phyloP scores from a whole-genome alignment of 208 protist genomes.

The Leishmania lainsoni region DNA sequence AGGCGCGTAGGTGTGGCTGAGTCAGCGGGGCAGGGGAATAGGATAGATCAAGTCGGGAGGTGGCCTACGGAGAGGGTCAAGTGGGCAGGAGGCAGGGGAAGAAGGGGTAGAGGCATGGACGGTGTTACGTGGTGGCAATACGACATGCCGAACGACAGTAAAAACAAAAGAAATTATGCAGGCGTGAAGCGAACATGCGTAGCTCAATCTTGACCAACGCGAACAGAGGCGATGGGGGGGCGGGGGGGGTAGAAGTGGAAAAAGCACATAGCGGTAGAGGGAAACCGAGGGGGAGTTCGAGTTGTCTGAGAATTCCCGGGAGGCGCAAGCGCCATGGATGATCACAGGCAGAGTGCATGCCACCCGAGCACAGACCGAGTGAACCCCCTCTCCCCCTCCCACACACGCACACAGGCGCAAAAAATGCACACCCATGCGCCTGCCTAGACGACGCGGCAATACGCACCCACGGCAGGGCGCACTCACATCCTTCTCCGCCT shows the following conservation, averaged over 20 bases:
- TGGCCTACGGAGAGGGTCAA: background rate
- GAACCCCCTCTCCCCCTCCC: background rate
- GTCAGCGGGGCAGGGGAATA: background rate
- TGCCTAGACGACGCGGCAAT: background rate
- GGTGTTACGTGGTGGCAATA: background rate
- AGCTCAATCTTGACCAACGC: background rate
- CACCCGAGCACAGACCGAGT: background rate
- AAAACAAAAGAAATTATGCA: background rate
- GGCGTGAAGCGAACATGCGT: background rate
- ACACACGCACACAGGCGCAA: background rate
- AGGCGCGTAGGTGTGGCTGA: background rate
- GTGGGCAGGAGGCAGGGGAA: background rate
- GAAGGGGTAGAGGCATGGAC: background rate
- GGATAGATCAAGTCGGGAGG: background rate
- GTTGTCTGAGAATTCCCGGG: background rate
- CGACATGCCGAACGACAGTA: background rate
- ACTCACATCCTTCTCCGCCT: too few species aligned
- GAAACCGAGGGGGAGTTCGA: background rate
- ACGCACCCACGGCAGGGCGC: background rate
- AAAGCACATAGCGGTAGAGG: background rate
- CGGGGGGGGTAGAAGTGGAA: background rate
- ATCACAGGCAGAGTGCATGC: background rate
- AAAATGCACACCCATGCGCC: background rate
- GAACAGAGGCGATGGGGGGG: background rate
- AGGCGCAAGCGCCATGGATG: background rate